Evolutionary conservation across 139 green algal species (phyloP).

Genomic region (Astrephomene gubernaculifera): DNA sequence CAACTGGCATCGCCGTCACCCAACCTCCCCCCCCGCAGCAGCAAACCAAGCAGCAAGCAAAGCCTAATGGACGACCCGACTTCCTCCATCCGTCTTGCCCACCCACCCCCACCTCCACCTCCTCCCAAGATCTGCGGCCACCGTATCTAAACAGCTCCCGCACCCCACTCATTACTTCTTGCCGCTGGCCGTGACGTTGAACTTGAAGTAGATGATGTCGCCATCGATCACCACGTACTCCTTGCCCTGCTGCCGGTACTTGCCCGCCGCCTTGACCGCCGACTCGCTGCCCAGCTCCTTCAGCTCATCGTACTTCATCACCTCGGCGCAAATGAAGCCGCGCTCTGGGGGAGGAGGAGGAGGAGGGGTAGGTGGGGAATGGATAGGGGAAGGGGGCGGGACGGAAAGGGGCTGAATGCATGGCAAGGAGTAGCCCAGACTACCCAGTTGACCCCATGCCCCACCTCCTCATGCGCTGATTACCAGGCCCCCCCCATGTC

Average conservation of each 20-base stretch:
- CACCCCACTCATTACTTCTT: conserved; percentile 50
- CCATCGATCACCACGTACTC: conserved; percentile 87
- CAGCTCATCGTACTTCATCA: conserved; percentile 86
- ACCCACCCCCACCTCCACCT: too few species aligned
- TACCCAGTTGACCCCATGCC: too few species aligned
- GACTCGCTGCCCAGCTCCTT: conserved; percentile 85
- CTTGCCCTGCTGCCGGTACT: conserved; percentile 98
- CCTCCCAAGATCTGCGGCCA: too few species aligned
- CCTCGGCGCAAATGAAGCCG: conserved; percentile 99
- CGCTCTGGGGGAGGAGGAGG: conserved; percentile 71
- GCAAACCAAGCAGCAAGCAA: too few species aligned
- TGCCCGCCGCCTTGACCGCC: conserved; percentile 93
- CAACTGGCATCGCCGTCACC: too few species aligned
- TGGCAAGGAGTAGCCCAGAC: too few species aligned
- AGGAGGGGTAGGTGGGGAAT: conserved; percentile 6
- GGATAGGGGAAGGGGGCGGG: neutral
- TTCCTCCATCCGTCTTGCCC: too few species aligned
- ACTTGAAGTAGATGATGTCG: conserved; percentile 97
- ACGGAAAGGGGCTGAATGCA: neutral
- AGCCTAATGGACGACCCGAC: too few species aligned
- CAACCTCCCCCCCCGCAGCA: too few species aligned
- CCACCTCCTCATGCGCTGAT: too few species aligned
- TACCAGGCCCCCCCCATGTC: too few species aligned
- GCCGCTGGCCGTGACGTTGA: conserved; percentile 61
- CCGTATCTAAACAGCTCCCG: too few species aligned